These are phyloP conservation scores for Elsinoe batatas DNA, from an alignment of 2,329 filamentous ascomycete species.

Conservation along the genomic window DNA sequence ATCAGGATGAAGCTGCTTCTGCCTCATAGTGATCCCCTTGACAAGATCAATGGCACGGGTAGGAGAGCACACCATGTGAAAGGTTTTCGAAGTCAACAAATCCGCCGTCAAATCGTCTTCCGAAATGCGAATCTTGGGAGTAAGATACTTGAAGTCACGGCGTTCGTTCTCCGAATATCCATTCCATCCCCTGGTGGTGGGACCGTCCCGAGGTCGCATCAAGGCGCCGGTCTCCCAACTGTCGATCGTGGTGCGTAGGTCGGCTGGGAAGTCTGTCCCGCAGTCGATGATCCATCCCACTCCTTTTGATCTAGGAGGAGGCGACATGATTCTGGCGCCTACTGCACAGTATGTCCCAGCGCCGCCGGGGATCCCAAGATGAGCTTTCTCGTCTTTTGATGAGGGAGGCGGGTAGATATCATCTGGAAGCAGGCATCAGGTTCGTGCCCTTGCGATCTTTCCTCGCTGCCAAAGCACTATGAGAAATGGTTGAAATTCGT, in stretches of 20 bases:
- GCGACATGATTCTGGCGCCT: slow-evolving; percentile 80
- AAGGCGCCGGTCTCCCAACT: slow-evolving; percentile 68
- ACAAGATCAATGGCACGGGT: slow-evolving; percentile 67
- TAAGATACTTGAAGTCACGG: slow-evolving; percentile 69
- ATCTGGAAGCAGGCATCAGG: slow-evolving; percentile 44
- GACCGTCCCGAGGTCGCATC: slow-evolving; percentile 55
- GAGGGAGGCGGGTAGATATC: slow-evolving; percentile 79
- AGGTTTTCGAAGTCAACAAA: slow-evolving; percentile 63
- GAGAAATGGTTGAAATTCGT: not conserved
- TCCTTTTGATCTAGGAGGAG: slow-evolving; percentile 54
- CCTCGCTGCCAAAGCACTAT: not conserved
- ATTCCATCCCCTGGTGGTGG: slow-evolving; percentile 89
- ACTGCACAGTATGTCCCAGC: slow-evolving; percentile 79
- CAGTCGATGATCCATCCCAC: slow-evolving; percentile 89
- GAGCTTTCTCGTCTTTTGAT: slow-evolving; percentile 44
- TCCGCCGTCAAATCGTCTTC: slow-evolving; percentile 56
- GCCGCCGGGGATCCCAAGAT: slow-evolving; percentile 73
- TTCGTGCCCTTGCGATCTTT: not conserved
- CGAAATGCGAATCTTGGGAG: slow-evolving; percentile 73
- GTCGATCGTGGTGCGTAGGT: slow-evolving; percentile 53
- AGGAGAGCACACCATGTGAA: slow-evolving; percentile 81
- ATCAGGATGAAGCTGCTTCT: slow-evolving; percentile 31
- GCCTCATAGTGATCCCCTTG: slow-evolving; percentile 52
- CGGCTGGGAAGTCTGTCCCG: slow-evolving; percentile 72
- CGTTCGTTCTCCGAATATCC: slow-evolving; percentile 56